These are phyloP conservation scores for Naegleria lovaniensis DNA, from an alignment of 208 protist genomes.

Conservation along the genomic window DNA sequence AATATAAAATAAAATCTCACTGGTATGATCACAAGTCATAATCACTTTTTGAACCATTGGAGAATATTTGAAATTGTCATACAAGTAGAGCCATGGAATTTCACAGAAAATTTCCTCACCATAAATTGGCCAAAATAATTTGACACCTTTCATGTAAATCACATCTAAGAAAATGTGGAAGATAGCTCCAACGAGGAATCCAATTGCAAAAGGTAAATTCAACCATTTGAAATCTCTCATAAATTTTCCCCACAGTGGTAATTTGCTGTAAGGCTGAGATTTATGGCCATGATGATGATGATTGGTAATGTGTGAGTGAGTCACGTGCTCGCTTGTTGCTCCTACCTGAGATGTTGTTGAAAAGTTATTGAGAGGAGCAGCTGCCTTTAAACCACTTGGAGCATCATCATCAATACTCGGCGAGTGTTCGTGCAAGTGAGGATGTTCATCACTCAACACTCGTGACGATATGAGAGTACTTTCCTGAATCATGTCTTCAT, in stretches of 20 bases:
- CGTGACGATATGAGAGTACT: too few species aligned
- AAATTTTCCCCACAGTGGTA: neutral
- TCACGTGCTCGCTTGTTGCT: neutral
- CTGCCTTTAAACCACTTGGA: neutral
- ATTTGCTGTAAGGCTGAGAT: neutral
- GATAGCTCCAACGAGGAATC: neutral
- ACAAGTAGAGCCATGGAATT: slow-evolving; percentile 6
- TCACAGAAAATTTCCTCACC: slow-evolving; percentile 12
- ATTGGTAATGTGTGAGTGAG: neutral
- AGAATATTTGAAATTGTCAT: neutral
- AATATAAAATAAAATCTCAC: neutral
- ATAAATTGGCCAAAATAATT: slow-evolving; percentile 15
- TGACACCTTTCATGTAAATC: neutral
- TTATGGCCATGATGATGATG: neutral
- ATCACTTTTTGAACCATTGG: slow-evolving; percentile 5
- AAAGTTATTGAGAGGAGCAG: neutral
- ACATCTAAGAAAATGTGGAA: neutral
- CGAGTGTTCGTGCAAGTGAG: too few species aligned
- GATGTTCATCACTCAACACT: too few species aligned
- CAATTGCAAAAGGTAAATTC: neutral
- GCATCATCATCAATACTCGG: too few species aligned
- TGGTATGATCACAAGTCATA: neutral
- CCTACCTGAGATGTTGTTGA: neutral
- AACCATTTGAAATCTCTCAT: neutral
- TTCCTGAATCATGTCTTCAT: too few species aligned